Percentiles rank a stretch among this genome's conserved stretches.
These are phyloP conservation scores for Phytophthora cryptogea DNA, from an alignment of 352 stramenopile genomes.

Conservation along the genomic window DNA sequence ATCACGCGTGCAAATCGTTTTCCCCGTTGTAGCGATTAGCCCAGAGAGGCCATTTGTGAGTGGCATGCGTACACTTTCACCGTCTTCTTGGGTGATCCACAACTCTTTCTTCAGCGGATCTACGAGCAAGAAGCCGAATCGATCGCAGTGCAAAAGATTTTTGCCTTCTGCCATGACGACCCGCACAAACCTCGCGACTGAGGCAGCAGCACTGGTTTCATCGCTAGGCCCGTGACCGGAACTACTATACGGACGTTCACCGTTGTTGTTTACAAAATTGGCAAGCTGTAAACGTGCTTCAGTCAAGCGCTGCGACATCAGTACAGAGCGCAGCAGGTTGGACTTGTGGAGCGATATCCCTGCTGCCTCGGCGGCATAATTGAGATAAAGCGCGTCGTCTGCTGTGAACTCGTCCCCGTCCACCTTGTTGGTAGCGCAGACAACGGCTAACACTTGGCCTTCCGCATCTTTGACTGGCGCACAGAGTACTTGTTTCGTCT, in stretches of 20 bases:
- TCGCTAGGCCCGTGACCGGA: slow-evolving; percentile 32
- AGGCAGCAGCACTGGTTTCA: slow-evolving; percentile 49
- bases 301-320: slow-evolving; percentile 68
- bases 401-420: slow-evolving; percentile 67
- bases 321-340: slow-evolving; percentile 61
- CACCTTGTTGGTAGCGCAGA: slow-evolving; percentile 75
- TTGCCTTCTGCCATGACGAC: slow-evolving; percentile 61
- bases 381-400: slow-evolving; percentile 75
- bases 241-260: slow-evolving; percentile 29
- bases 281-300: slow-evolving; percentile 65
- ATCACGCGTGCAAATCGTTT: slow-evolving; percentile 54
- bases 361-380: slow-evolving; percentile 70
- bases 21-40: slow-evolving; percentile 53
- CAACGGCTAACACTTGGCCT: slow-evolving; percentile 57
- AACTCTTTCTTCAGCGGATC: slow-evolving; percentile 73
- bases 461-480: slow-evolving; percentile 60
- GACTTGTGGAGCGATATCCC: slow-evolving; percentile 79
- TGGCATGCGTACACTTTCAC: slow-evolving; percentile 57
- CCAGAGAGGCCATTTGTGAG: slow-evolving; percentile 70
- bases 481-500: slow-evolving; percentile 64
- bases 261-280: slow-evolving; percentile 58
- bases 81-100: slow-evolving; percentile 67
- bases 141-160: slow-evolving; percentile 61
- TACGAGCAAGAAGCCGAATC: slow-evolving; percentile 66
- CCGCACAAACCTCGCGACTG: slow-evolving; percentile 56